These are phyloP conservation scores for Exophiala bonariae DNA, from an alignment of 2,329 filamentous ascomycete genomes.

Conservation along the genomic window DNA sequence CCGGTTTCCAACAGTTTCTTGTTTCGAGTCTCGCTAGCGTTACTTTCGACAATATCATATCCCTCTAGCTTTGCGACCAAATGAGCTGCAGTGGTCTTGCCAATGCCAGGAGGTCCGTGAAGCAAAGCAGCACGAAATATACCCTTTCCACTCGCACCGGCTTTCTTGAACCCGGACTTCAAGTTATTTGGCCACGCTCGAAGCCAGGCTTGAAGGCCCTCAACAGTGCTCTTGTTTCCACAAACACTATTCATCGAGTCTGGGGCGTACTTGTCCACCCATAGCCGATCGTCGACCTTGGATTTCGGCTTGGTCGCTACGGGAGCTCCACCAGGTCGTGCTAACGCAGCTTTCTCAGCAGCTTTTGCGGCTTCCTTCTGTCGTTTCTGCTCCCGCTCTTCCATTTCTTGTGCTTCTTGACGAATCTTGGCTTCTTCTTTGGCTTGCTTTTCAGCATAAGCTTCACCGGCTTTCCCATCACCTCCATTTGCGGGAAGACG, in stretches of 20 bases:
- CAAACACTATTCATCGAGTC: constrained; percentile 84
- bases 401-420: constrained; percentile 80
- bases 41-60: constrained; percentile 91
- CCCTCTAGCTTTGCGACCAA: constrained; percentile 89
- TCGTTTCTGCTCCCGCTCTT: constrained; percentile 68
- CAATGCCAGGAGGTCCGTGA: constrained; percentile 91
- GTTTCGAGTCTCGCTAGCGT: constrained; percentile 92
- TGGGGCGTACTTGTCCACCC: constrained; percentile 95
- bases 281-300: constrained; percentile 65
- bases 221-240: constrained; percentile 87
- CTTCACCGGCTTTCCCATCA: constrained; percentile 81
- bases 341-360: constrained; percentile 39
- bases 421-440: constrained; percentile 81
- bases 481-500: constrained; percentile 82
- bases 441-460: constrained; percentile 79
- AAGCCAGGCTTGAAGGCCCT: constrained; percentile 87
- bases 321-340: constrained; percentile 40
- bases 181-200: constrained; percentile 76
- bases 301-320: constrained; percentile 41
- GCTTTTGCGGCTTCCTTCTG: constrained; percentile 48
- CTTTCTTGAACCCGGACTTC: constrained; percentile 77
- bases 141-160: constrained; percentile 81
- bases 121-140: constrained; percentile 87
- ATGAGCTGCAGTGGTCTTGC: constrained; percentile 96
- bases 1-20: constrained; percentile 92